Evolutionary conservation across 2,329 filamentous ascomycete species (phyloP), one percentile per base, ranked within the genome.

Genomic region (Eutypella sp.): DNA sequence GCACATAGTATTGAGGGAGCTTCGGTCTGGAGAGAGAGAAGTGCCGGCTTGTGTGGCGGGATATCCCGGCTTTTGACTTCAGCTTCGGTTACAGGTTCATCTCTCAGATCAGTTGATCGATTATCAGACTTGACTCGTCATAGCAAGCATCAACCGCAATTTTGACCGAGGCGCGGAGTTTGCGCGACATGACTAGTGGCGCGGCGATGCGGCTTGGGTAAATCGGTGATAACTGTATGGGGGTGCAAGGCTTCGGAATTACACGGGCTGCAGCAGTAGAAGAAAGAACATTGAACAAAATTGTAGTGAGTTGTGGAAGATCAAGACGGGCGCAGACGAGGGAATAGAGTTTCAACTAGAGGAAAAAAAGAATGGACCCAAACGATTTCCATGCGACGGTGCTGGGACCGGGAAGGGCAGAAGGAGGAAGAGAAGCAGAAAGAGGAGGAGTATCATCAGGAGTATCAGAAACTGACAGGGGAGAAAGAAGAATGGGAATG

Each of bases 371-470:
- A 20, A 50, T 45, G 47, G 41, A 46, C 41, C 23, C 42, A 13
- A 54, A 54, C 44, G 44, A 48, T 51, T 62, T 60, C 47, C 56
- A 57, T 46, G 59, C 58, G 53, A 61, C 56, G 11, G 57, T 59
- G 40, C 48, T 61, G 41, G 56, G 57, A 40, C 51, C 47, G 18
- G 41, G 49, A 37, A 48, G 45, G 44, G 52, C 46, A 34, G 47
- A 42, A 36, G 45, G 49, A 39, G 46, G 48, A 18, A 25, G 34
- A n/a, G 49, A 39, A 51, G 44, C 25, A 44, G 31, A 39, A 20
- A 31, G 38, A 29, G 40, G 24, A 23, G 40, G n/a, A n/a, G n/a
- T n/a, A n/a, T n/a, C n/a, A 40, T 51, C 47, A 20, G 41, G 49
- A 37, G 49, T 44, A 45, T 51, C 46, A 34, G 47, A 42, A 36